Base-by-base conservation (phyloP, 495 filamentous ascomycete species). In the Aspergillus conjunctus region DNA sequence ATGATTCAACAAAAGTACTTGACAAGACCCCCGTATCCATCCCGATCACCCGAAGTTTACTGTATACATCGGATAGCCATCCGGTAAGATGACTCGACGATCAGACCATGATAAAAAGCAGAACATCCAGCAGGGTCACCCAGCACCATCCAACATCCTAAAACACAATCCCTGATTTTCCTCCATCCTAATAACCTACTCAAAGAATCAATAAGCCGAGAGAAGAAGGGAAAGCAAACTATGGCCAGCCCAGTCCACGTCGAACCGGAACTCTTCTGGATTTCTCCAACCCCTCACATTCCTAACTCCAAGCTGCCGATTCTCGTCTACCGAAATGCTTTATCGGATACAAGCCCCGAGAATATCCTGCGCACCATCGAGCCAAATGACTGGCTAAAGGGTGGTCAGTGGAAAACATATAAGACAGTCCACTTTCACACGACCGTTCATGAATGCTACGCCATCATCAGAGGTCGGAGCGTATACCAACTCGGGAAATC, bases 351-450 rank as follows among this genome's bases (percentile, higher is more conserved):
- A 3, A 56, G 54, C 37, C 37, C 34, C 11, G 18, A 18, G 20
- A 56, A 56, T 22, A 56, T 56, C 37, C 34, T 46, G 3, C 15
- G 21, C 41, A 45, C 26, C 15, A 56, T 56, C 7, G 54, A 56
- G 39, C 37, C 54, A 7, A 56, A 56, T 30, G 54, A 18, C 34
- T 56, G 34, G 54, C 30, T 46, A 15, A 56, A 56, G 17, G 37
- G 54, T 18, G 54, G 54, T 3, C 41, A 56, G 39, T 46, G 54
- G 54, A 56, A 45, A 26, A 56, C 37, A 26, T 56, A 56, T 37
- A 56, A 44, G 20, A 30, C 15, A 15, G 18, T 37, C 9, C 54
- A 56, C 26, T 56, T 56, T 18, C 54, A 56, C 54, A 45, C 54
- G 11, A 12, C 12, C 0, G 33, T 26, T n/a, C 54, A 56, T 22